phyloP scores from a whole-genome alignment of 805 yeast genomes.

The Ascoidea asiatica region DNA sequence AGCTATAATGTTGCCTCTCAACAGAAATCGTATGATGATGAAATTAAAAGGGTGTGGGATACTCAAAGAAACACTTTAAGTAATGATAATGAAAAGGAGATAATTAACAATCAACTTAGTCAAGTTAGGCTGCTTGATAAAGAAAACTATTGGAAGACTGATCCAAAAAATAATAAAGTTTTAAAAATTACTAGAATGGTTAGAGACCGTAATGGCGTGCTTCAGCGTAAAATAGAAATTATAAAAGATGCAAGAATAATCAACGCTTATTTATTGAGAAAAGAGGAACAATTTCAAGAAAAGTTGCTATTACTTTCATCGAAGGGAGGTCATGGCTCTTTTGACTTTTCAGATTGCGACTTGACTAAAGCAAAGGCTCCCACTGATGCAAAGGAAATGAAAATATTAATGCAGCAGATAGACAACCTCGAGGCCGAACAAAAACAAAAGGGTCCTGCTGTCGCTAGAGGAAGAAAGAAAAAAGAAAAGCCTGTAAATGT shows the following conservation, averaged over 20 bases:
- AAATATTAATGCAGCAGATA: constrained; percentile 67
- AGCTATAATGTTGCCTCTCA: constrained; percentile 73
- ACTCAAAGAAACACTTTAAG: constrained; percentile 56
- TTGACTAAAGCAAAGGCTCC: constrained; percentile 48
- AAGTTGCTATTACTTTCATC: constrained; percentile 26
- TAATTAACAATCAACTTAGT: constrained; percentile 12
- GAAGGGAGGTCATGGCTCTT: constrained; percentile 1
- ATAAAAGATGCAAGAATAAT: constrained; percentile 80
- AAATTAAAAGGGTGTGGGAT: constrained; percentile 81
- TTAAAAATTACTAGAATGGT: constrained; percentile 66
- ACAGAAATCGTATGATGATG: constrained; percentile 86
- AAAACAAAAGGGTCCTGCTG: constrained; percentile 6
- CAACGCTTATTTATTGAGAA: constrained; percentile 48
- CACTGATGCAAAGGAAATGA: constrained; percentile 74
- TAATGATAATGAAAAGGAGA: constrained; percentile 22
- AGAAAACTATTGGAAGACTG: constrained; percentile 1
- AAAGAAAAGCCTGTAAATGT: no score
- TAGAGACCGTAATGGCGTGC: constrained; percentile 71
- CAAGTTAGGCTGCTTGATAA: background rate
- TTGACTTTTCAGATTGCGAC: constrained; percentile 4
- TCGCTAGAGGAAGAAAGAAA: constrained; percentile 46
- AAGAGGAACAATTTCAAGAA: constrained; percentile 18
- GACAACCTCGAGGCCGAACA: constrained; percentile 57
- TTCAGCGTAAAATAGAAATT: constrained; percentile 68
- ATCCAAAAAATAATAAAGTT: constrained; percentile 23